These are phyloP conservation scores for Lindgomyces ingoldianus DNA, from an alignment of 495 filamentous ascomycete species.

Conservation along the genomic window DNA sequence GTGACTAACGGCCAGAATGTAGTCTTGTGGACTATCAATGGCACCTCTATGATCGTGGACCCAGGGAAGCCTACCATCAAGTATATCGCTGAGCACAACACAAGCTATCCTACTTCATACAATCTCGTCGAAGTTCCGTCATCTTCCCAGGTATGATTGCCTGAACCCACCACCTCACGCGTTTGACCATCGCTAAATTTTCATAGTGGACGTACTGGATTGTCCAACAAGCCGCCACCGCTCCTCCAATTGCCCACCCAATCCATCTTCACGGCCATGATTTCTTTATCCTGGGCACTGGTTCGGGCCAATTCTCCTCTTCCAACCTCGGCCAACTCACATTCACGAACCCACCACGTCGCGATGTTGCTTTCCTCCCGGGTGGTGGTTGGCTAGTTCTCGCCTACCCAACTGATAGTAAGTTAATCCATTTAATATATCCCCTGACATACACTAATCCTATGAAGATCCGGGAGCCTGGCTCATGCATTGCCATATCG, in stretches of 20 bases:
- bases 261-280: slow-evolving; percentile 47
- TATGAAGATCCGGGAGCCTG: slow-evolving; percentile 35
- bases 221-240: slow-evolving; percentile 39
- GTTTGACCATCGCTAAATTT: neutral
- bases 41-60: slow-evolving; percentile 42
- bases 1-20: slow-evolving; percentile 36
- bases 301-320: slow-evolving; percentile 30
- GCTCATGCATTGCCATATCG: slow-evolving; percentile 44
- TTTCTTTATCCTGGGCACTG: slow-evolving; percentile 38
- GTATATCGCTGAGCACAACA: slow-evolving; percentile 41
- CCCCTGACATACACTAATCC: neutral
- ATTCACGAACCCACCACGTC: slow-evolving; percentile 40
- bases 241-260: slow-evolving; percentile 40
- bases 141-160: slow-evolving; percentile 8
- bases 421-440: neutral
- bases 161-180: neutral
- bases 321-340: slow-evolving; percentile 20
- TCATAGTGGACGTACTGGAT: slow-evolving; percentile 46
- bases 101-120: slow-evolving; percentile 34
- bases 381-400: slow-evolving; percentile 40
- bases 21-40: slow-evolving; percentile 45
- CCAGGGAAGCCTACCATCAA: slow-evolving; percentile 42
- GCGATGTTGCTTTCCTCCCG: slow-evolving; percentile 39
- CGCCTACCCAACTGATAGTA: slow-evolving; percentile 35
- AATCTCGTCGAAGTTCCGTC: slow-evolving; percentile 40